phyloP scores from a whole-genome alignment of 257 asterid species.

The Echites panduratus region DNA sequence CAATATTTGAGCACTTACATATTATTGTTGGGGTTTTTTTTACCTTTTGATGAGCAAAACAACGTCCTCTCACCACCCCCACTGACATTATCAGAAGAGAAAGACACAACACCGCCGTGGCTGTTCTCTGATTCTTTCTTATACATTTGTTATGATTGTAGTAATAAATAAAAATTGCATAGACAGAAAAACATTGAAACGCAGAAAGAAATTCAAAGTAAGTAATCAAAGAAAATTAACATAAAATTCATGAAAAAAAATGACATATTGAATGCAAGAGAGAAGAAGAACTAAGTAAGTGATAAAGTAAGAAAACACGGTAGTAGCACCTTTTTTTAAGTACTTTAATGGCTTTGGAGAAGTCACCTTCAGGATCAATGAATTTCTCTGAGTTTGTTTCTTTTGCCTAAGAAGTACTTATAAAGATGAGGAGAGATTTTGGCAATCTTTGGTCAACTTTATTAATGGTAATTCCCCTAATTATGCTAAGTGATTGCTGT shows the following conservation, averaged over 20 bases:
- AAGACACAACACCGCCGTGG: too few species aligned
- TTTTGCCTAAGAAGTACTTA: not conserved
- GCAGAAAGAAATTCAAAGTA: too few species aligned
- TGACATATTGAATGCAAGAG: not conserved
- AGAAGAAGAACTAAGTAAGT: not conserved
- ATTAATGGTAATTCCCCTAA: not conserved
- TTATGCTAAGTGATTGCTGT: not conserved
- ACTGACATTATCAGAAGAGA: too few species aligned
- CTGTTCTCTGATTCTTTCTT: too few species aligned
- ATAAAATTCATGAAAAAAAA: not conserved
- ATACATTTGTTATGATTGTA: too few species aligned
- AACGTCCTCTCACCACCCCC: too few species aligned
- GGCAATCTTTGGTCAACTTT: not conserved
- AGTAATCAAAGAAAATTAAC: not conserved
- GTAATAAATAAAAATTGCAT: too few species aligned
- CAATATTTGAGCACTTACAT: too few species aligned
- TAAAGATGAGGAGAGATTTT: not conserved
- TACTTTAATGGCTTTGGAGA: conserved; percentile 5
- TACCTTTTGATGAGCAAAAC: too few species aligned
- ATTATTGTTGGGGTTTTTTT: too few species aligned
- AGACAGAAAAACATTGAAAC: too few species aligned
- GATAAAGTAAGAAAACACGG: not conserved
- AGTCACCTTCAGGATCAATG: not conserved
- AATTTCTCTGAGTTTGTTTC: not conserved
- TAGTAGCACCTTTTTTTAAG: not conserved